Conservation (phyloP, 2,329 filamentous ascomycete species). For the Hypoxylon sp. region DNA sequence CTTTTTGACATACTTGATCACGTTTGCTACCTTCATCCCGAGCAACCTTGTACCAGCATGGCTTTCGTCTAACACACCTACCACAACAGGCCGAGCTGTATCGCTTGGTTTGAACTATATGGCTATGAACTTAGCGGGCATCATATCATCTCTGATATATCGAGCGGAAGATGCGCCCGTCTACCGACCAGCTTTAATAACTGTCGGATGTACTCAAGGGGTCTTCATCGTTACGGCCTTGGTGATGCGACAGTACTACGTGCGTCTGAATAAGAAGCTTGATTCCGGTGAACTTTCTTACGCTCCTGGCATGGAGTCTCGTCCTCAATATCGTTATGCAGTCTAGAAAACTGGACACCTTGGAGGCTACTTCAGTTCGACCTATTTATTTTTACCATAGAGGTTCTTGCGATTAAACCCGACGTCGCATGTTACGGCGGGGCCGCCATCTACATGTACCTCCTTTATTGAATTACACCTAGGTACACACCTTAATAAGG, state of each 20-base stretch:
- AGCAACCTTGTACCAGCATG: slow-evolving; percentile 45
- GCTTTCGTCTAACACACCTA: slow-evolving; percentile 41
- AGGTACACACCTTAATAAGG: no score
- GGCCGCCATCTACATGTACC: no score
- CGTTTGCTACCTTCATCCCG: slow-evolving; percentile 42
- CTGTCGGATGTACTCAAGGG: slow-evolving; percentile 43
- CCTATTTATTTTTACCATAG: no score
- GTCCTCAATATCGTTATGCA: slow-evolving; percentile 74
- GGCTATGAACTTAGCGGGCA: slow-evolving; percentile 43
- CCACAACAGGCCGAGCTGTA: slow-evolving; percentile 44
- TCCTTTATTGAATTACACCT: no score
- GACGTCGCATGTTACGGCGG: no score
- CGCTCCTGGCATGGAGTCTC: slow-evolving; percentile 50
- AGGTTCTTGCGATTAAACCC: no score
- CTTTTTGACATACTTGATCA: slow-evolving; percentile 47
- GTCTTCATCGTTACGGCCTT: slow-evolving; percentile 29
- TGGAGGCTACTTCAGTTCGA: not conserved
- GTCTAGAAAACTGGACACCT: slow-evolving; percentile 59
- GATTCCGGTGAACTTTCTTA: slow-evolving; percentile 29
- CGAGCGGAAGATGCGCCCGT: slow-evolving; percentile 36
- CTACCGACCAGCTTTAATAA: slow-evolving; percentile 43
- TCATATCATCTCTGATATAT: slow-evolving; percentile 41
- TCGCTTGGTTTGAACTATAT: slow-evolving; percentile 43
- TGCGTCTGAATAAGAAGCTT: slow-evolving; percentile 31
- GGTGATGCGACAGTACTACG: slow-evolving; percentile 29